These are phyloP conservation scores for Quercus tomentella DNA, from an alignment of 331 rosid species.

Conservation along the genomic window DNA sequence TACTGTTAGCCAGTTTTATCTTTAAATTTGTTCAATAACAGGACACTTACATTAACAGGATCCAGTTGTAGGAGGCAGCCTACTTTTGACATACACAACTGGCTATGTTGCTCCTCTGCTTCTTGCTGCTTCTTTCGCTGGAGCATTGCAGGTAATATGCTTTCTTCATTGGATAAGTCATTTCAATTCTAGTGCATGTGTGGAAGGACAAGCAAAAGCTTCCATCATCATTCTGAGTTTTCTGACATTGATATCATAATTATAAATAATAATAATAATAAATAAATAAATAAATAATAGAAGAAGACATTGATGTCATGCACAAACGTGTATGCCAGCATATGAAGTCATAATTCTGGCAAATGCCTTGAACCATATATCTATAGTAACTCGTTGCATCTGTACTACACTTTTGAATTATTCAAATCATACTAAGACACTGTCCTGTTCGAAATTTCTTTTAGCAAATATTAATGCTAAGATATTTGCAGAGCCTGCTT, in stretches of 20 bases:
- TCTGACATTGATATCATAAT: not conserved
- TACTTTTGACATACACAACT: constrained; percentile 86
- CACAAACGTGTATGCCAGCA: too few species aligned
- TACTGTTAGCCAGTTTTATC: not conserved
- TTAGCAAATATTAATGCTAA: constrained; percentile 8
- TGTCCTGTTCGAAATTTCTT: not conserved
- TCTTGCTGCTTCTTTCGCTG: constrained; percentile 93
- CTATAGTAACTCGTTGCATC: not conserved
- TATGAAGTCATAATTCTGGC: not conserved
- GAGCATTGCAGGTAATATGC: constrained; percentile 73
- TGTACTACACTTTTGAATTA: not conserved
- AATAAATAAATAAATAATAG: too few species aligned
- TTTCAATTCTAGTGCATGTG: not conserved
- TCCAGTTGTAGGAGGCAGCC: constrained; percentile 90
- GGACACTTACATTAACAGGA: constrained; percentile 45
- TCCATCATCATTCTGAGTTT: not conserved
- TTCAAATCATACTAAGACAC: not conserved
- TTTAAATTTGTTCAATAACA: not conserved
- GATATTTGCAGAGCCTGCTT: constrained; percentile 62
- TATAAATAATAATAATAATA: too few species aligned
- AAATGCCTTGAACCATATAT: not conserved
- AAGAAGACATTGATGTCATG: too few species aligned
- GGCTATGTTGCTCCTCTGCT: constrained; percentile 88
- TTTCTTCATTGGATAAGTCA: not conserved
- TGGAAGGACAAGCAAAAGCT: not conserved